Percentiles rank a stretch among this genome's conserved stretches.
These are phyloP conservation scores for Ustilago trichophora DNA, from an alignment of 1,284 basidiomycete species.

Conservation along the genomic window DNA sequence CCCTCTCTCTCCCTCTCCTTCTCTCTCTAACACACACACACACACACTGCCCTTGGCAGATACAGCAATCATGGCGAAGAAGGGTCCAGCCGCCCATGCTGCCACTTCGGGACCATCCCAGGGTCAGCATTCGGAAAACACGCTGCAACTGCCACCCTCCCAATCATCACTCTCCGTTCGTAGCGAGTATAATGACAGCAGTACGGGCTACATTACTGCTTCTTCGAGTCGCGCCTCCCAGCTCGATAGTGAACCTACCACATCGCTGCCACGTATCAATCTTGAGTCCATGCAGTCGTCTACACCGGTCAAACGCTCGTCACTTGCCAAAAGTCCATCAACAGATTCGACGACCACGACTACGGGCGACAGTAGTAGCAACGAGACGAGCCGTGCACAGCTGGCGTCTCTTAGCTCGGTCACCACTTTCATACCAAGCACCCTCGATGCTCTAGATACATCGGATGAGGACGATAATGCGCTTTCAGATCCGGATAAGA, in stretches of 20 bases:
- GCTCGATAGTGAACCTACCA: slow-evolving; percentile 13
- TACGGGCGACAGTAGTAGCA: background rate
- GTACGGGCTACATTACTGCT: slow-evolving; percentile 26
- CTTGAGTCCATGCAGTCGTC: slow-evolving; percentile 15
- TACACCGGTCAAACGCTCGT: slow-evolving; percentile 13
- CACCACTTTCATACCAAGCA: slow-evolving; percentile 36
- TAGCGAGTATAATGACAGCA: slow-evolving; percentile 16
- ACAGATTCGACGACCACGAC: slow-evolving; percentile 9
- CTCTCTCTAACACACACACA: too few relatives aligned
- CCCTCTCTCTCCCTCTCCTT: too few relatives aligned
- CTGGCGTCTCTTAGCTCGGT: slow-evolving; percentile 26
- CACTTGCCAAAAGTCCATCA: slow-evolving; percentile 1
- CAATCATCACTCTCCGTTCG: slow-evolving; percentile 23
- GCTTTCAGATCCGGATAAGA: background rate
- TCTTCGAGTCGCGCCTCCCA: slow-evolving; percentile 27
- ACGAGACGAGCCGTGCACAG: background rate
- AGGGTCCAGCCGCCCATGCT: background rate
- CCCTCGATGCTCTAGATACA: background rate
- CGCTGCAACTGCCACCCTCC: slow-evolving; percentile 16
- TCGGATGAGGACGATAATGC: slow-evolving; percentile 16
- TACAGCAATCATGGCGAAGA: slow-evolving; percentile 1
- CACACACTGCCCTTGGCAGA: too few relatives aligned
- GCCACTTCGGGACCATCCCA: background rate
- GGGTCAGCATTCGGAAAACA: background rate
- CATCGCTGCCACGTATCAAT: slow-evolving; percentile 10